A percentile compares a stretch with the other conserved stretches of the same genome.
These are phyloP conservation scores for Kazachstania sp. DNA, from an alignment of 1,139 yeast species.

Conservation along the genomic window DNA sequence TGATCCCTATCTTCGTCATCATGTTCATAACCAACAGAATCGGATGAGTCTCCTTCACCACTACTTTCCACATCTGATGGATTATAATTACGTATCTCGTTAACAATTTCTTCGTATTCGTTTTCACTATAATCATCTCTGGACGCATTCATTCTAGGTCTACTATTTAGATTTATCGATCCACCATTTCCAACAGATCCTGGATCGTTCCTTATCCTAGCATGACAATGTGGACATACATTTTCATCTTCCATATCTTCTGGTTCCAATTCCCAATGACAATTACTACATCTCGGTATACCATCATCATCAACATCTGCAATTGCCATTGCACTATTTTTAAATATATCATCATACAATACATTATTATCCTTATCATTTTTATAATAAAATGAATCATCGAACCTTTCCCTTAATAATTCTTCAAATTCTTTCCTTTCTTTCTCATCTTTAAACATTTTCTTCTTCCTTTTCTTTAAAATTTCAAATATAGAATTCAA, in stretches of 20 bases:
- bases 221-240: conserved; percentile 20
- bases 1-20: conserved; percentile 5
- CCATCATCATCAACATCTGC: conserved; percentile 65
- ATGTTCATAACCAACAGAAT: conserved; percentile 4
- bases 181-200: neutral
- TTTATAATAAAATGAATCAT: conserved; percentile 30
- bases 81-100: conserved; percentile 15
- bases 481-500: conserved; percentile 15
- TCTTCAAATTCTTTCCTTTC: conserved; percentile 4
- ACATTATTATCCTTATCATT: conserved; percentile 33
- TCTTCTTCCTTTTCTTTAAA: conserved; percentile 9
- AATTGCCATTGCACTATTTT: conserved; percentile 41
- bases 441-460: conserved; percentile 5
- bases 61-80: conserved; percentile 9
- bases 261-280: conserved; percentile 67
- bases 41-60: conserved; percentile 5
- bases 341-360: conserved; percentile 45
- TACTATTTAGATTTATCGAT: neutral
- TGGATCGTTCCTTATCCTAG: conserved; percentile 15
- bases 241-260: conserved; percentile 20
- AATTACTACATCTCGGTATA: conserved; percentile 67
- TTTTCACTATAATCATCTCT: conserved; percentile 26
- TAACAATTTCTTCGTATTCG: conserved; percentile 20
- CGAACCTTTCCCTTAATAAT: conserved; percentile 7
- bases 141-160: conserved; percentile 7